phyloP scores from a whole-genome alignment of 139 green algal species.

The Picochlorum sp. region DNA sequence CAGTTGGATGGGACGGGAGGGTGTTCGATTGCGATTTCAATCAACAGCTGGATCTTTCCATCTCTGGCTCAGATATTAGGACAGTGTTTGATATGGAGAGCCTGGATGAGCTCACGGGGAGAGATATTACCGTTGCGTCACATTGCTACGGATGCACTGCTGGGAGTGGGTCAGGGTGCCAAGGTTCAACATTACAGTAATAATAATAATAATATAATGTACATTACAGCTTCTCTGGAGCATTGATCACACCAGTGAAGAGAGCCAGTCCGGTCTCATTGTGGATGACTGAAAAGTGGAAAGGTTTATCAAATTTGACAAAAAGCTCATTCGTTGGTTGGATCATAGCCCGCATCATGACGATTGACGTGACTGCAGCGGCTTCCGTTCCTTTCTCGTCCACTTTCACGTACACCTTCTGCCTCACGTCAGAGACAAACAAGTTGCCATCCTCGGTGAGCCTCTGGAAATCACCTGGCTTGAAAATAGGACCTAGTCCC shows the following conservation, averaged over 20 bases:
- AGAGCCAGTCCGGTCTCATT: slow-evolving; percentile 8
- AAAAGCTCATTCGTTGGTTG: slow-evolving; percentile 4
- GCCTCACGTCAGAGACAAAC: slow-evolving; percentile 22
- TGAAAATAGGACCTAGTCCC: slow-evolving; percentile 9
- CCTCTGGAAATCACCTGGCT: slow-evolving; percentile 18
- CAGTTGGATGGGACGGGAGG: slow-evolving; percentile 79
- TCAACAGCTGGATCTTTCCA: slow-evolving; percentile 84
- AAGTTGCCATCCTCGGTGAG: slow-evolving; percentile 1
- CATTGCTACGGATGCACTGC: slow-evolving; percentile 98
- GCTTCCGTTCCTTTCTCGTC: slow-evolving; percentile 15
- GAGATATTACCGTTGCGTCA: slow-evolving; percentile 60
- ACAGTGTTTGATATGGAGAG: slow-evolving; percentile 77
- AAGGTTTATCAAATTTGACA: slow-evolving; percentile 28
- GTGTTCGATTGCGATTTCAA: slow-evolving; percentile 99
- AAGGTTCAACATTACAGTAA: slow-evolving; percentile 36
- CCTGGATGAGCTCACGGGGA: slow-evolving; percentile 61
- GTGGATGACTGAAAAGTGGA: slow-evolving; percentile 27
- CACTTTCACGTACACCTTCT: slow-evolving; percentile 31
- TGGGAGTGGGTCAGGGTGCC: slow-evolving; percentile 74
- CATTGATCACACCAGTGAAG: slow-evolving; percentile 21
- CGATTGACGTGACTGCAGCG: slow-evolving; percentile 20
- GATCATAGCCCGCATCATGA: slow-evolving; percentile 14
- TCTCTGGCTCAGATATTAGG: slow-evolving; percentile 14
- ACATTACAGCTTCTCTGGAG: slow-evolving; percentile 11
- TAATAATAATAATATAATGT: too few relatives aligned